Base-by-base conservation (phyloP, 169 alveolate genomes). In the Eimeria zaria region DNA sequence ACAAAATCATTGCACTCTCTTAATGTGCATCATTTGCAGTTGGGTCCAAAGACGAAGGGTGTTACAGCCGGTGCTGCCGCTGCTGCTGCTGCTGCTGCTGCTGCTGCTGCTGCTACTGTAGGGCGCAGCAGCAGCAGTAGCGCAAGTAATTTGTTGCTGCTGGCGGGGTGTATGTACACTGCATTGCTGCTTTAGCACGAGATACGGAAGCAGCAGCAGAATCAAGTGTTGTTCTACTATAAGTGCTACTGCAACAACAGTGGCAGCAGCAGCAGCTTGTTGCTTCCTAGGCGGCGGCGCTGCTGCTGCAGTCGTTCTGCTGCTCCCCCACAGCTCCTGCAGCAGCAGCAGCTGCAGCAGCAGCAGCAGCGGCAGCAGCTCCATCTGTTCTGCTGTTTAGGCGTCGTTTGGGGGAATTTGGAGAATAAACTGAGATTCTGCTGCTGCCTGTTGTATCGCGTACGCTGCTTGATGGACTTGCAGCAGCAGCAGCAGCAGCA, bases 251-350 rank as follows among this genome's bases (percentile, higher is more conserved):
- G 83, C 83, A 11, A 53, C 83, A 36, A 27, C 83, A 73, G 24
- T 30, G 39, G 7, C 36, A 36, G 83, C 53, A 18, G 51, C 83
- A 36, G 83, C 51, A 73, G 55, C 33, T 9, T 5, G 14, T 62
- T 36, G 83, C 48, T 69, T 30, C 41, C 11, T 73, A 73, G 83
- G 83, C 83, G 83, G 83, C 83, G 83, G 83, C 83, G 83, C 88
- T 78, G 88, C 88, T n/a, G 88, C 88, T 48, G 88, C 88, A 27
- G 67, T 51, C 53, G 67, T 46, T 36, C 84, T 78, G 88, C 88
- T 78, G 88, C 88, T 78, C 88, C 88, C 88, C 88, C 88, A 48
- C 91, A 53, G 91, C 91, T 83, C 74, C 91, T 51, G 91, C 74
- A 41, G 91, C 91, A 12, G 91, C 91, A 16, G 69, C 73, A 16